Evolutionary conservation across 2,329 filamentous ascomycete species (phyloP), one percentile per base, ranked within the genome.

Genomic region (Colletotrichum godetiae): DNA sequence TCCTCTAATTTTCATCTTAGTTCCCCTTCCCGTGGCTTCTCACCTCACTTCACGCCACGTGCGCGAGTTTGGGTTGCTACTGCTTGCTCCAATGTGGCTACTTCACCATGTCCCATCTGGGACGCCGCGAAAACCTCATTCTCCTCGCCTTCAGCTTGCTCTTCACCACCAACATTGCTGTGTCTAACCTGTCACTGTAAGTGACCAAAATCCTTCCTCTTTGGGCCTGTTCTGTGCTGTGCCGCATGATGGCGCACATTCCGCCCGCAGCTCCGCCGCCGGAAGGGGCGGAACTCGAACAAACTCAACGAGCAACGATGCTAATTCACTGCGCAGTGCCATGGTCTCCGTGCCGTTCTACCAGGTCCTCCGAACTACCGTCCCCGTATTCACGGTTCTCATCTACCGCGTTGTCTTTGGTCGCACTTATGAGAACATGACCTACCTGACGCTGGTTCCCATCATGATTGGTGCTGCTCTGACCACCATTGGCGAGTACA

Each of bases 301-400:
- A 15, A 22, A 7, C 61, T 53, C 11, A 19, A 58, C 42, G 42
- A 42, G 56, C 49, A 61, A 19, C 24, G 10, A 58, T 57, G 67
- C 71, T 73, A 71, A 73, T n/a, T 59, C 52, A 19, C 29, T 22
- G 5, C 35, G 52, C n/a, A 81, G 79, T 49, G 84, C 83, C 73
- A 86, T 90, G 86, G 89, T 90, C 49, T 91, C 90, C 0, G 88
- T 92, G n/a, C 88, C 90, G 2, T 92, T 92, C 80, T 91, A 92
- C 80, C 90, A 92, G 79, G 89, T 91, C 71, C 87, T 92, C 80
- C 87, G 90, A 75, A 90, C 90, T 73, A 88, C 89, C 24, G 89
- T 86, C 73, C 90, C 90, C 33, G 86, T 91, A 77, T 90, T 91
- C 79, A 91, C 90, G 65, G 88, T 91, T 68, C 79, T 90, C 75